Conservation (phyloP, 495 filamentous ascomycete species). For the Thermochaetoides thermophila region DNA sequence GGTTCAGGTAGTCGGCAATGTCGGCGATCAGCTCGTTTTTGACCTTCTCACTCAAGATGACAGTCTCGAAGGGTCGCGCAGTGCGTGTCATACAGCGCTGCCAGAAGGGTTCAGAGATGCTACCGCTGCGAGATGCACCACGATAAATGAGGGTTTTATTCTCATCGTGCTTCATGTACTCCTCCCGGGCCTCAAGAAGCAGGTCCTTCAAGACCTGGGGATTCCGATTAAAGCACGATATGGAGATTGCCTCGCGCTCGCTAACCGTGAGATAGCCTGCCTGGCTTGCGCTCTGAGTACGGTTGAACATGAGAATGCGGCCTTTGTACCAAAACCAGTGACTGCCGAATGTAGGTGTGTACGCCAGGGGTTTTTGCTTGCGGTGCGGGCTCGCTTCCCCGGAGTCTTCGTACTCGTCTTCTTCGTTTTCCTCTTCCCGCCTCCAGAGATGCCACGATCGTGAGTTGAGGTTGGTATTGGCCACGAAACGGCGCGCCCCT, state of each 20-base stretch:
- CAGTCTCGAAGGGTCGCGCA: slow-evolving; percentile 68
- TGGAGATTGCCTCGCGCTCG: slow-evolving; percentile 43
- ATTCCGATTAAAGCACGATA: slow-evolving; percentile 53
- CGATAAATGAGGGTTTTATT: slow-evolving; percentile 54
- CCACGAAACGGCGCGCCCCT: slow-evolving; percentile 43
- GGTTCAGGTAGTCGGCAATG: slow-evolving; percentile 79
- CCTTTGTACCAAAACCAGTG: slow-evolving; percentile 54
- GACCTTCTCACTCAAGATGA: slow-evolving; percentile 62
- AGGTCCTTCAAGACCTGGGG: slow-evolving; percentile 50
- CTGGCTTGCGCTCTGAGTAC: slow-evolving; percentile 22
- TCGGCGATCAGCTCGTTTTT: slow-evolving; percentile 67
- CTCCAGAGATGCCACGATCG: slow-evolving; percentile 13
- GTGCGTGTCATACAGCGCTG: slow-evolving; percentile 43
- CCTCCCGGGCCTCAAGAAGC: slow-evolving; percentile 44
- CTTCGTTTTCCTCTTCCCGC: slow-evolving; percentile 31
- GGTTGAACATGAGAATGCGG: slow-evolving; percentile 39
- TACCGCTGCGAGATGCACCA: slow-evolving; percentile 25
- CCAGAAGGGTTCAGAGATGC: slow-evolving; percentile 28
- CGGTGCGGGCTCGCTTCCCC: too few species aligned
- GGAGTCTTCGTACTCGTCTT: slow-evolving; percentile 19
- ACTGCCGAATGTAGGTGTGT: slow-evolving; percentile 48
- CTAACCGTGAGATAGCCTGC: slow-evolving; percentile 16
- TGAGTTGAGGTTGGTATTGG: slow-evolving; percentile 38
- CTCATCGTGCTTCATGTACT: slow-evolving; percentile 43
- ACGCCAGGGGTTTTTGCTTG: slow-evolving; percentile 46